These are phyloP conservation scores for Aspergillus fructus DNA, from an alignment of 2,329 filamentous ascomycete genomes.

Conservation along the genomic window DNA sequence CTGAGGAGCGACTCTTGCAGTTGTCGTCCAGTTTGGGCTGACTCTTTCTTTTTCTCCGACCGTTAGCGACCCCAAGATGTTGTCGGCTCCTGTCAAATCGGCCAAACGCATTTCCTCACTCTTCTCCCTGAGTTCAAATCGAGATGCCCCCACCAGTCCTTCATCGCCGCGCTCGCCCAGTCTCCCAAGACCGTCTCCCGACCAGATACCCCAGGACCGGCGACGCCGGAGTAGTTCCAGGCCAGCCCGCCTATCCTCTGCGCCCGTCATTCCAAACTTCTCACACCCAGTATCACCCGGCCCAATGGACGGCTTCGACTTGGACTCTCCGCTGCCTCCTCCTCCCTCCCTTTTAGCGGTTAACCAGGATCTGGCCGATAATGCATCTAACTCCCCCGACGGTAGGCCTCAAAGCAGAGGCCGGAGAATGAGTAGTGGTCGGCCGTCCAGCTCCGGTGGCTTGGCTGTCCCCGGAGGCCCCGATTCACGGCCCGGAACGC, in stretches of 20 bases:
- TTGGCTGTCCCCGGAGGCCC: conserved; percentile 34
- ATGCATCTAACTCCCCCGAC: conserved; percentile 31
- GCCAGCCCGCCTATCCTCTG: conserved; percentile 35
- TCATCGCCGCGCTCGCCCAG: conserved; percentile 28
- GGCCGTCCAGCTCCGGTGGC: conserved; percentile 35
- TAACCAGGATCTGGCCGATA: conserved; percentile 38
- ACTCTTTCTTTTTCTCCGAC: conserved; percentile 1
- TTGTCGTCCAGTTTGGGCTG: neutral
- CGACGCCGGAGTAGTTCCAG: conserved; percentile 32
- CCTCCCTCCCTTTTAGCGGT: conserved; percentile 41
- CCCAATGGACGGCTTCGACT: conserved; percentile 29
- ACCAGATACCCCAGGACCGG: conserved; percentile 23
- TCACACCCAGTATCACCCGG: conserved; percentile 26
- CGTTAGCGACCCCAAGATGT: conserved; percentile 26
- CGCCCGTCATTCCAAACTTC: conserved; percentile 27
- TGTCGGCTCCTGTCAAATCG: conserved; percentile 44
- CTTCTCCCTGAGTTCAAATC: conserved; percentile 41
- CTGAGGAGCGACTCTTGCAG: neutral
- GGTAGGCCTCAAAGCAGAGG: conserved; percentile 39
- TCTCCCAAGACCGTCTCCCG: conserved; percentile 22
- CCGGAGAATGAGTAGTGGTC: conserved; percentile 32
- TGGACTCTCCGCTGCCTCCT: conserved; percentile 35
- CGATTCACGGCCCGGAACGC: conserved; percentile 34
- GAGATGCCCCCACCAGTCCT: conserved; percentile 30
- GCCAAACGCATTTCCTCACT: conserved; percentile 48